Percentiles rank a stretch among this genome's conserved stretches.
phyloP scores from a whole-genome alignment of 2,329 filamentous ascomycete genomes.

The Phaeosphaeria sp. region DNA sequence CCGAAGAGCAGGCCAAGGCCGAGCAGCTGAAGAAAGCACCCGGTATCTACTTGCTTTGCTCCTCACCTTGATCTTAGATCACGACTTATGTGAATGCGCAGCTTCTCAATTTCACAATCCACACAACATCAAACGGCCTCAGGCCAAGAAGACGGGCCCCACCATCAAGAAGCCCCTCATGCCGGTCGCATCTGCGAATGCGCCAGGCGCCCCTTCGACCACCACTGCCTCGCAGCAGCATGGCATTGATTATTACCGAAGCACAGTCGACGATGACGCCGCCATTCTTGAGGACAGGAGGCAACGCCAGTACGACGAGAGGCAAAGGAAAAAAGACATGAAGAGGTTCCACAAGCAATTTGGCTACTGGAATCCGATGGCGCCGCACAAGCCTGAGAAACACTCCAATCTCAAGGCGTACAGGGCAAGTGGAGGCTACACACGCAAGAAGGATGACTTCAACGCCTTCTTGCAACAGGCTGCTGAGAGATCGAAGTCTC shows the following conservation, averaged over 20 bases:
- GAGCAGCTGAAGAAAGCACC: constrained; percentile 40
- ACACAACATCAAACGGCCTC: constrained; percentile 42
- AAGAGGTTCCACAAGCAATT: constrained; percentile 79
- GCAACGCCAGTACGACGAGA: constrained; percentile 73
- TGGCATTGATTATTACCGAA: constrained; percentile 65
- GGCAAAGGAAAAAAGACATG: constrained; percentile 64
- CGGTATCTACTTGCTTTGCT: constrained; percentile 39
- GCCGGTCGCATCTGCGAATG: constrained; percentile 22
- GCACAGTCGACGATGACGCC: constrained; percentile 80
- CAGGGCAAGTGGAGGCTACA: constrained; percentile 31
- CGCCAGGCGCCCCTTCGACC: constrained; percentile 21
- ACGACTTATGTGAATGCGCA: constrained; percentile 37
- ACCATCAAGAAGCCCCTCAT: constrained; percentile 33
- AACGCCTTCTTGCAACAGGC: constrained; percentile 28
- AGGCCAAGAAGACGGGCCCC: constrained; percentile 32
- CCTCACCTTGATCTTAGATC: constrained; percentile 24
- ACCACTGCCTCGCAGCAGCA: constrained; percentile 23
- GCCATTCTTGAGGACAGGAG: constrained; percentile 69
- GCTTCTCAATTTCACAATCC: constrained; percentile 38
- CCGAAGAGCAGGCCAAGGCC: constrained; percentile 39
- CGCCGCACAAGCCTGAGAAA: constrained; percentile 30
- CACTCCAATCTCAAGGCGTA: constrained; percentile 38
- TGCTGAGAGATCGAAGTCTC: constrained; percentile 15
- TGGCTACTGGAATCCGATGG: constrained; percentile 58
- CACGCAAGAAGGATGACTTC: constrained; percentile 32